Conservation (phyloP, 768 basidiomycete species). For the Amanita phalloides region DNA sequence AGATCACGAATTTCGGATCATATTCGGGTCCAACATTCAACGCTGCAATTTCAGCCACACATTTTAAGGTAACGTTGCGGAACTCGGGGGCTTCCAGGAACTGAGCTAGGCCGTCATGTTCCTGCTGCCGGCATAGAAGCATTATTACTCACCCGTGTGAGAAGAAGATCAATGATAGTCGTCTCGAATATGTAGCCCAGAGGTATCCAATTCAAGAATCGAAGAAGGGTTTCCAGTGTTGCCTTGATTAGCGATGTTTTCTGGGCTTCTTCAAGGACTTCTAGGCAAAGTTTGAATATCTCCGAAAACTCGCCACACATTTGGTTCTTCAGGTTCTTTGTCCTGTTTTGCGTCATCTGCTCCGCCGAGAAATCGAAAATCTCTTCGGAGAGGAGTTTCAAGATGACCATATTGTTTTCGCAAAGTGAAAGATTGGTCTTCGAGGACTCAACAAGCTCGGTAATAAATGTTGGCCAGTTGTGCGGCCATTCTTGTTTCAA, state of each 20-base stretch:
- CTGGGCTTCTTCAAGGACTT: conserved; percentile 94
- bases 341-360: conserved; percentile 96
- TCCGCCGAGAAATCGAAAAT: conserved; percentile 99
- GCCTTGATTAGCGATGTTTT: conserved; percentile 91
- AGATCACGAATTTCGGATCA: conserved; percentile 93
- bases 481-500: conserved; percentile 99
- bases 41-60: conserved; percentile 91
- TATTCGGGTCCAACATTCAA: conserved; percentile 94
- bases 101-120: conserved; percentile 29
- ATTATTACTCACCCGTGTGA: conserved; percentile 64
- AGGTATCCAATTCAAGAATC: conserved; percentile 99
- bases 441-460: conserved; percentile 94
- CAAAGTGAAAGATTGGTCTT: conserved; percentile 93
- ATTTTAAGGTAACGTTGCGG: conserved; percentile 94
- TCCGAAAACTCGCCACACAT: conserved; percentile 97
- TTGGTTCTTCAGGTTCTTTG: conserved; percentile 93
- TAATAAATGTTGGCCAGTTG: conserved; percentile 97
- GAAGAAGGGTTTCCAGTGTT: conserved; percentile 87
- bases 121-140: conserved; percentile 5
- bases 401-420: conserved; percentile 99
- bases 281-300: conserved; percentile 95
- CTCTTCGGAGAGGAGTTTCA: conserved; percentile 95
- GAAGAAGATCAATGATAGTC: conserved; percentile 86
- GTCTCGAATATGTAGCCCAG: conserved; percentile 99
- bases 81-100: conserved; percentile 96